A percentile compares a stretch with the other conserved stretches of the same genome.
These are phyloP conservation scores for Boletus eberwhitei DNA, from an alignment of 768 basidiomycete species.

Conservation along the genomic window DNA sequence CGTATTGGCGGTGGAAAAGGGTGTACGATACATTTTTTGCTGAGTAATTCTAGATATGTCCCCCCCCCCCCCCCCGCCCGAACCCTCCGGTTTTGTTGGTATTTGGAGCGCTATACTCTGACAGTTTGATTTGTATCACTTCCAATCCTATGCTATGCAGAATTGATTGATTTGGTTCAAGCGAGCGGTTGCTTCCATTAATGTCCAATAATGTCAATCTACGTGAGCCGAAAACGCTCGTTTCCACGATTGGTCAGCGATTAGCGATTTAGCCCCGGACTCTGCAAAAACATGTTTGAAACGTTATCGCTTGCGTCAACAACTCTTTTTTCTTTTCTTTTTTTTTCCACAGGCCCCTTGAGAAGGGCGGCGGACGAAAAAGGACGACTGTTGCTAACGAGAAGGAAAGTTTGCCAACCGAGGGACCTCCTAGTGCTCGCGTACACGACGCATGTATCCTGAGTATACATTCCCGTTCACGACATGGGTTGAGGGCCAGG, in stretches of 20 bases:
- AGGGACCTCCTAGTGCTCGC: neutral
- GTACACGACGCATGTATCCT: neutral
- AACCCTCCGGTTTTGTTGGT: neutral
- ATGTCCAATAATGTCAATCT: slow-evolving; percentile 3
- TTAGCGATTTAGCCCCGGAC: neutral
- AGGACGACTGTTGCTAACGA: neutral
- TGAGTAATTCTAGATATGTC: slow-evolving; percentile 13
- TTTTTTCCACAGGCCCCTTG: too few relatives aligned
- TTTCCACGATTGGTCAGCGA: neutral
- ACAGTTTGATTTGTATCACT: slow-evolving; percentile 11
- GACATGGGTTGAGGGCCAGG: neutral
- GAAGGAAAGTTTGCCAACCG: neutral
- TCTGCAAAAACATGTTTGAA: neutral
- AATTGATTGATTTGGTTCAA: slow-evolving; percentile 11
- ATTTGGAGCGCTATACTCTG: slow-evolving; percentile 8
- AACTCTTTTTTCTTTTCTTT: too few relatives aligned
- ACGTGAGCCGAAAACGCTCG: neutral
- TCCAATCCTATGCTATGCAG: slow-evolving; percentile 17
- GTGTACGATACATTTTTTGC: slow-evolving; percentile 19
- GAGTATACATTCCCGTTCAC: neutral
- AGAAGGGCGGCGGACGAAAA: too few relatives aligned
- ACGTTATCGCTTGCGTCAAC: neutral
- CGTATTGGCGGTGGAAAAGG: slow-evolving; percentile 55
- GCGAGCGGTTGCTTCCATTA: slow-evolving; percentile 1
- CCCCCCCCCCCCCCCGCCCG: neutral